Base-by-base conservation (phyloP, 106 monocot species). In the Gastrodia elata region DNA sequence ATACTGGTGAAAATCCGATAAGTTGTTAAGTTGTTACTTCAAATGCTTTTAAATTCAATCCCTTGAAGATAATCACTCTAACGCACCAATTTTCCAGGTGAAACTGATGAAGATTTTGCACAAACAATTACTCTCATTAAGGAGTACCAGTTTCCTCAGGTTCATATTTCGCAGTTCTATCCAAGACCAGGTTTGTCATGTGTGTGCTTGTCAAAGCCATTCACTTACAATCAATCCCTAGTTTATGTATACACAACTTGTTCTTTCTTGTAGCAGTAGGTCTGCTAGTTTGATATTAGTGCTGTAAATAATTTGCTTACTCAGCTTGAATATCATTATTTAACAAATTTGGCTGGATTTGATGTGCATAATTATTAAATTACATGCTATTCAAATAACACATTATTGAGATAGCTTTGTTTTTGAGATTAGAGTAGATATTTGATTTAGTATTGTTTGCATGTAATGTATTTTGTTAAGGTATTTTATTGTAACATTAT, bases 131-230 rank as follows among this genome's bases (percentile, higher is more conserved):
- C 44, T 38, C 88, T 99, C 33, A 74, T 99, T 64, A 87, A 94
- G 76, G 93, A 99, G n/a, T 99, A 99, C 76, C 74, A 81, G 43
- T 91, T 99, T 33, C 81, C 98, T 75, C 98, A 99, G 78, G 98
- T 99, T 85, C 98, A 99, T 70, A 99, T 99, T 30, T 99, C 98
- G 15, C 98, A 99, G 49, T 99, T 99, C 74, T 99, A 99, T 78
- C 98, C 93, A 27, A 83, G 98, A 64, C 98, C 98, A 81, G 98
- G 98, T 94, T 74, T 16, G 73, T 65, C 32, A 61, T 57, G n/a
- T n/a, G 68, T 28, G 73, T 27, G 8, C 27, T 32, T 61, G 14
- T 32, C 61, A 58, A 20, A 58, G 27, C 13, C 8, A 11, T 61
- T 61, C 61, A 61, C 30, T 61, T n/a, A n/a, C n/a, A n/a, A n/a